Base-by-base conservation (phyloP, 169 alveolate species). In the Plasmodium vivax region DNA sequence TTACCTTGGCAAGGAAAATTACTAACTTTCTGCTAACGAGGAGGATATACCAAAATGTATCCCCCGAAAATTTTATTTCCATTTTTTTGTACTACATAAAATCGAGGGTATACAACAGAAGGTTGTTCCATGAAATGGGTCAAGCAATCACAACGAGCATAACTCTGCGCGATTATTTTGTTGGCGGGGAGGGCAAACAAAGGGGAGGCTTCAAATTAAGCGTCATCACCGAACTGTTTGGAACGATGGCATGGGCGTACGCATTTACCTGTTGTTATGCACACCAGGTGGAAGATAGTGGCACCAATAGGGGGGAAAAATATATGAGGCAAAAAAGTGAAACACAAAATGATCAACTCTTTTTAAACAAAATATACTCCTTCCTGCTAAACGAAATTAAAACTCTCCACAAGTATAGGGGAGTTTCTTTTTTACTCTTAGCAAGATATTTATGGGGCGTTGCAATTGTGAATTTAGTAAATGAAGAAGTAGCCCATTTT, bases 171-270 rank as follows among this genome's bases (percentile, higher is more conserved):
- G 77, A 80, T 41, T 51, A 80, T 90, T 90, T 90, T 56, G 12
- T 16, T 12, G 7, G 34, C 3, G 0, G 6, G 14, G 36, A 47
- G 27, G 36, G 36, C 10, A 82, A 54, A 16, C 68, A 43, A 10
- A 2, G 38, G n/a, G 93, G 38, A 77, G 23, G 62, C 74, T 19
- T 90, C 19, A 92, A 92, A 73, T 32, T 82, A 1, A 92, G 79
- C 12, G 83, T 92, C 34, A 34, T 92, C 62, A 82, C 85, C 10
- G 95, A 92, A 74, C 54, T 92, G 32, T 82, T 72, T 82, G 95
- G 87, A 23, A 92, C 95, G 2, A 92, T 92, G 95, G 81, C 95
- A 14, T 92, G 95, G 95, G 95, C 87, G 14, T 92, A 92, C 58
- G 95, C 95, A n/a, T 92, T 92, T 92, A 74, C 92, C 10, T 92